Conservation (phyloP, 106 monocot species). For the Apostasia shenzhenica region DNA sequence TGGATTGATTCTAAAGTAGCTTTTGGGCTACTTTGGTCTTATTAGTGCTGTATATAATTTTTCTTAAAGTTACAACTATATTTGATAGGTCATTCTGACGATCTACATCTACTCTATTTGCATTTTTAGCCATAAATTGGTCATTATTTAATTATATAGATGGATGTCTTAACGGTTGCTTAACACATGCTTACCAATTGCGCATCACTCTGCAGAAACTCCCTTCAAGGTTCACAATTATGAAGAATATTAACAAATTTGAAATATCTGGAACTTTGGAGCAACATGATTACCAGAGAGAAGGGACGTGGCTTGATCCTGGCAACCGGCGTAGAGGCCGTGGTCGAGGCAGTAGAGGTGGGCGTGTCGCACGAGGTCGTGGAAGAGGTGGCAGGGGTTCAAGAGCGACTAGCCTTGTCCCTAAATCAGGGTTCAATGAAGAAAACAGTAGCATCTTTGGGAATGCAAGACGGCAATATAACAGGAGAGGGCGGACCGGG, state of each 20-base stretch:
- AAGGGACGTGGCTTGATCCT: constrained; percentile 49
- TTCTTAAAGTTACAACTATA: no score
- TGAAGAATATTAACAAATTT: constrained; percentile 37
- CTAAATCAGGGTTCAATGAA: constrained; percentile 21
- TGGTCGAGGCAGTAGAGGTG: constrained; percentile 49
- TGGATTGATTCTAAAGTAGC: no score
- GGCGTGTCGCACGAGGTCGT: constrained; percentile 39
- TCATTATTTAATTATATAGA: no score
- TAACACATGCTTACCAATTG: not conserved
- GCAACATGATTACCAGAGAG: constrained; percentile 25
- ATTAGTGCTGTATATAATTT: no score
- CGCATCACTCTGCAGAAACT: constrained; percentile 39
- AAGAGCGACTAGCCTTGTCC: constrained; percentile 14
- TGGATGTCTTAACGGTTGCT: no score
- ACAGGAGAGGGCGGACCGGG: constrained; percentile 33
- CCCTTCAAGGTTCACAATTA: constrained; percentile 38
- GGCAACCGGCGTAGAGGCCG: constrained; percentile 40
- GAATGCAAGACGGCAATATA: constrained; percentile 29
- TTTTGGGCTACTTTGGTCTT: no score
- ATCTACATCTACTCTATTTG: no score
- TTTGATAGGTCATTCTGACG: no score
- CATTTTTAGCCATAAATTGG: no score
- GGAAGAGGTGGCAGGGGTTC: constrained; percentile 44
- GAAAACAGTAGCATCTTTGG: constrained; percentile 11
- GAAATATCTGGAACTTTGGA: constrained; percentile 26